Evolutionary conservation across 192 early-diverging fungal species (phyloP), one percentile per base, ranked within the genome.

Genomic region (Funneliformis geosporum): DNA sequence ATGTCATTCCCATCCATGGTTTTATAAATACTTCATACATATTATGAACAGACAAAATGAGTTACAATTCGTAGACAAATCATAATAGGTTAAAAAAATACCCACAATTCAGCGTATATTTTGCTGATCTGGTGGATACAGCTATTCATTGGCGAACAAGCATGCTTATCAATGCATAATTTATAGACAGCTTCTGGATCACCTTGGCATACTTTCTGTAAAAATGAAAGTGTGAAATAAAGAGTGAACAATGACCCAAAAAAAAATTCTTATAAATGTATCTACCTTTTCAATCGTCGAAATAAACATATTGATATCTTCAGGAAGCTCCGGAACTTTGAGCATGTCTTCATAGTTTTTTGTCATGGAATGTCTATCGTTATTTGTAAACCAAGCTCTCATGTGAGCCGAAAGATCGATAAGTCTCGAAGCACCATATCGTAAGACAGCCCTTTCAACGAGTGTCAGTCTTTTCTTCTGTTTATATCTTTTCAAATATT

Each of bases 71-170:
- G 5, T 21, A 47, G 43, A 65, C 18, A 79, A 25, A 18, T 33
- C 23, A 23, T 18, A 8, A 66, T 27, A 21, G 39, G n/a, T 16
- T 77, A 46, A 33, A 79, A 6, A 69, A 55, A 60, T 79, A 69
- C 47, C 1, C 43, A 79, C 78, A 79, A 79, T 28, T 79, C 65
- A 23, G 44, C n/a, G 21, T 79, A 79, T 27, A 79, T 79, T 28
- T 71, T 79, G 27, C 43, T 79, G 23, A 71, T 27, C 46, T 60
- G 71, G 55, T 44, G 10, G 4, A 71, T 67, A 28, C 28, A 68
- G 38, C 77, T 79, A 60, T 79, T 79, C 11, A 21, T n/a, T n/a
- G 3, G 39, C n/a, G 46, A 79, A 60, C 14, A 40, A 69, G 43
- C 10, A 71, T 55, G 27, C 42, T 71, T 80, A 25, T 80, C 62